phyloP scores from a whole-genome alignment of 1,284 basidiomycete species.

The Ceratorhiza oryzae-sativae region DNA sequence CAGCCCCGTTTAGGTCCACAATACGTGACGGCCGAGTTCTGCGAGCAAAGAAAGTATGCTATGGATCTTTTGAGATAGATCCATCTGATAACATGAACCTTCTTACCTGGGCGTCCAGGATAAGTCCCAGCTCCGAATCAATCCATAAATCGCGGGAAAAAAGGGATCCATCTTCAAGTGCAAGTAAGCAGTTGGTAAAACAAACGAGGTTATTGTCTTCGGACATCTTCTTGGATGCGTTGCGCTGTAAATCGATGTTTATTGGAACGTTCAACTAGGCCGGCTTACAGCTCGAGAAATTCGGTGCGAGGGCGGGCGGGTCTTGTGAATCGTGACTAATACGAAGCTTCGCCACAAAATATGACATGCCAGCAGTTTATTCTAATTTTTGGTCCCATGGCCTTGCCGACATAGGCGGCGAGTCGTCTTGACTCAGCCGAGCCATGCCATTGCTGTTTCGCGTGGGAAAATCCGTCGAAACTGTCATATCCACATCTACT shows the following conservation, averaged over 20 bases:
- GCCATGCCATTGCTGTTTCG: not conserved
- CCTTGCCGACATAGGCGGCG: slow-evolving; percentile 17
- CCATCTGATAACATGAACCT: slow-evolving; percentile 34
- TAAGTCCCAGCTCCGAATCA: slow-evolving; percentile 69
- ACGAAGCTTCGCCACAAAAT: not conserved
- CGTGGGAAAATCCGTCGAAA: not conserved
- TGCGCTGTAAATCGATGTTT: not conserved
- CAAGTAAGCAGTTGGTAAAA: slow-evolving; percentile 83
- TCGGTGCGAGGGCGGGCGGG: too few relatives aligned
- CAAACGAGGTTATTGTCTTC: slow-evolving; percentile 70
- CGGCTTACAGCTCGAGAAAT: too few relatives aligned
- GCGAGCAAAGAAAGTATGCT: slow-evolving; percentile 72
- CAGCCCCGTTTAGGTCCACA: slow-evolving; percentile 73
- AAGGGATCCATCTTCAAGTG: slow-evolving; percentile 76
- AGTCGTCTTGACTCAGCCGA: slow-evolving; percentile 21
- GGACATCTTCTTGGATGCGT: not conserved
- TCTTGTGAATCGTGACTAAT: too few relatives aligned
- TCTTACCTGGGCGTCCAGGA: slow-evolving; percentile 74
- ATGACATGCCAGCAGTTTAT: slow-evolving; percentile 32
- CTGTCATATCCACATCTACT: not conserved
- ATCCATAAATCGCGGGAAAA: slow-evolving; percentile 77
- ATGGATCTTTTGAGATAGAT: slow-evolving; percentile 15
- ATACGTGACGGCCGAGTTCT: slow-evolving; percentile 63
- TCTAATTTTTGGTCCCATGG: not conserved
- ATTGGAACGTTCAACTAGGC: too few relatives aligned